Percentiles rank a stretch among this genome's conserved stretches.
Conservation (phyloP, 2,329 filamentous ascomycete species). For the Rutstroemia sp. region DNA sequence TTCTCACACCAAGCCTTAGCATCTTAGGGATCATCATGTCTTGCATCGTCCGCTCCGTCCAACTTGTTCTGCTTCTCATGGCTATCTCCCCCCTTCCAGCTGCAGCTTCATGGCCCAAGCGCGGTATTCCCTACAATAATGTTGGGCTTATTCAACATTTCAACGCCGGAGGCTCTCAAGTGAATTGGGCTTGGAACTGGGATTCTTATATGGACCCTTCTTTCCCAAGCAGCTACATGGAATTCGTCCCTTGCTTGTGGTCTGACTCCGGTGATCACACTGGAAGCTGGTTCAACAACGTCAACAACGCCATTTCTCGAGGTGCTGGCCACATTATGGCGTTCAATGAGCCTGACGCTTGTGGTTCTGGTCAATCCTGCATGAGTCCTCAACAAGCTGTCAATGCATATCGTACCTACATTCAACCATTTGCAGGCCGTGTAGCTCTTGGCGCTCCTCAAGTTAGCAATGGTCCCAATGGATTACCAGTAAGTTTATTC, state of each 20-base stretch:
- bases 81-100: not conserved
- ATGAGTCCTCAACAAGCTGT: conserved; percentile 30
- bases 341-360: conserved; percentile 66
- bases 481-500: conserved; percentile 20
- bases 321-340: conserved; percentile 52
- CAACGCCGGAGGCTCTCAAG: conserved; percentile 11
- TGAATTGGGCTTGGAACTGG: conserved; percentile 62
- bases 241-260: conserved; percentile 63
- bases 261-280: conserved; percentile 21
- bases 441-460: conserved; percentile 39
- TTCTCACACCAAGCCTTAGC: no score
- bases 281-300: not conserved
- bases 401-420: conserved; percentile 33
- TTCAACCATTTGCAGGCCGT: conserved; percentile 37
- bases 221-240: conserved; percentile 35
- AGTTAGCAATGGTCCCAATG: conserved; percentile 37
- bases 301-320: conserved; percentile 3
- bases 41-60: not conserved
- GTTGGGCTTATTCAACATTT: conserved; percentile 13
- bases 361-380: conserved; percentile 44
- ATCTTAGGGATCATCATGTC: not conserved
- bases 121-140: conserved; percentile 14
- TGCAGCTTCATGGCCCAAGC: conserved; percentile 1
- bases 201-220: conserved; percentile 37
- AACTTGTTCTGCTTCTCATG: not conserved